These are phyloP conservation scores for Russula sp. DNA, from an alignment of 768 basidiomycete species.

Conservation along the genomic window DNA sequence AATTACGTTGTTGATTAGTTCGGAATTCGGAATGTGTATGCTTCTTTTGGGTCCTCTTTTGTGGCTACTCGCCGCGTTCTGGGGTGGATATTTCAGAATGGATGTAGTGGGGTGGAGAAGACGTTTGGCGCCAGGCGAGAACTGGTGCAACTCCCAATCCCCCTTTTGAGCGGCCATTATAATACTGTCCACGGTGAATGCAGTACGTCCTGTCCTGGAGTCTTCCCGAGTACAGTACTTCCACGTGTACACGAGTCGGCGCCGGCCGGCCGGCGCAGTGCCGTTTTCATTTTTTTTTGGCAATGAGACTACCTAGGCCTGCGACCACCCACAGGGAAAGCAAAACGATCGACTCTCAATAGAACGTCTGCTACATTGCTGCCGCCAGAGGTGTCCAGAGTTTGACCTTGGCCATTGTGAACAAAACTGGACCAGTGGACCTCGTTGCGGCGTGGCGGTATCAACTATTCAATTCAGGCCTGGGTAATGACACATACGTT, in stretches of 20 bases:
- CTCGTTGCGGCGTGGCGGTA: no score
- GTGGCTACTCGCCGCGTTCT: not conserved
- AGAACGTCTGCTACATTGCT: not conserved
- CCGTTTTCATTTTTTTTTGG: no score
- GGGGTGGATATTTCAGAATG: no score
- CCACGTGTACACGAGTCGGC: no score
- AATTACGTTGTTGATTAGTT: not conserved
- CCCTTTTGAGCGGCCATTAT: not conserved
- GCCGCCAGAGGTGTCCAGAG: not conserved
- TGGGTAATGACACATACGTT: constrained; percentile 22
- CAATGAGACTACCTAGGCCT: no score
- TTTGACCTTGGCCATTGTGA: constrained; percentile 18
- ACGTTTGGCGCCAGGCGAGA: constrained; percentile 16
- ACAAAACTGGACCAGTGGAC: constrained; percentile 6
- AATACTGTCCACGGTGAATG: not conserved
- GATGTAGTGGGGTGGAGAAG: not conserved
- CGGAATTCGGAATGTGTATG: not conserved
- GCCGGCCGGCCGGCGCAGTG: no score
- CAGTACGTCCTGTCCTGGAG: no score
- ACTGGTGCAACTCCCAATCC: not conserved
- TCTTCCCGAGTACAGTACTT: no score
- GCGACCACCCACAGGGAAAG: no score
- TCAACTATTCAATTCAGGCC: constrained; percentile 14
- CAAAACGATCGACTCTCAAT: no score
- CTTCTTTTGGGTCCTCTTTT: not conserved